These are phyloP conservation scores for Hygrophila difformis DNA, from an alignment of 257 asterid genomes.

Conservation along the genomic window DNA sequence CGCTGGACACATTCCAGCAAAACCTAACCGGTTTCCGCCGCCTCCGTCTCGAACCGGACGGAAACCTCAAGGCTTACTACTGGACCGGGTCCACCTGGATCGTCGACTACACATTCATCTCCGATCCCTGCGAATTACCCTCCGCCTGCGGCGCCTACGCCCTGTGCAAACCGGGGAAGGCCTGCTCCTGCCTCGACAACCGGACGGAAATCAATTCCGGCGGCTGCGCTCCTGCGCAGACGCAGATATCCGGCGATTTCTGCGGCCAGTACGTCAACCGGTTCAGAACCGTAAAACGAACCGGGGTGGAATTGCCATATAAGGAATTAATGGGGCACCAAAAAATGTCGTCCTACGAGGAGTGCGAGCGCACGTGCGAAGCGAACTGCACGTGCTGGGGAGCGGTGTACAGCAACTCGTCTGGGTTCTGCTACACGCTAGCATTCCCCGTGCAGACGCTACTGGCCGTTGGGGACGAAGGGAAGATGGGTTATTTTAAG, in stretches of 20 bases:
- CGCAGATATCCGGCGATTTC: conserved; percentile 28
- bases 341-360: conserved; percentile 31
- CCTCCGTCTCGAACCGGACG: conserved; percentile 65
- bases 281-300: conserved; percentile 30
- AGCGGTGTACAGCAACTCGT: conserved; percentile 69
- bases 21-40: conserved; percentile 49
- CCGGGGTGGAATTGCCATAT: conserved; percentile 74
- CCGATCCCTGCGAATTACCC: conserved; percentile 67
- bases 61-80: conserved; percentile 67
- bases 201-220: conserved; percentile 26
- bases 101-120: conserved; percentile 51
- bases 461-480: conserved; percentile 45
- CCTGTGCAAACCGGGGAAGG: conserved; percentile 52
- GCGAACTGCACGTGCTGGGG: conserved; percentile 83
- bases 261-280: conserved; percentile 36
- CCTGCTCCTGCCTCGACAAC: conserved; percentile 65
- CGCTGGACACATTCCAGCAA: conserved; percentile 67
- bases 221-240: conserved; percentile 29
- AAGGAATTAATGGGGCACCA: conserved; percentile 55
- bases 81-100: conserved; percentile 85
- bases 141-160: conserved; percentile 70
- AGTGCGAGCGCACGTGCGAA: conserved; percentile 58
- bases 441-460: conserved; percentile 60
- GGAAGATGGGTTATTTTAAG: conserved; percentile 71
- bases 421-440: conserved; percentile 85